These are phyloP conservation scores for Escallonia herrerae DNA, from an alignment of 129 eudicot genomes.

Conservation along the genomic window DNA sequence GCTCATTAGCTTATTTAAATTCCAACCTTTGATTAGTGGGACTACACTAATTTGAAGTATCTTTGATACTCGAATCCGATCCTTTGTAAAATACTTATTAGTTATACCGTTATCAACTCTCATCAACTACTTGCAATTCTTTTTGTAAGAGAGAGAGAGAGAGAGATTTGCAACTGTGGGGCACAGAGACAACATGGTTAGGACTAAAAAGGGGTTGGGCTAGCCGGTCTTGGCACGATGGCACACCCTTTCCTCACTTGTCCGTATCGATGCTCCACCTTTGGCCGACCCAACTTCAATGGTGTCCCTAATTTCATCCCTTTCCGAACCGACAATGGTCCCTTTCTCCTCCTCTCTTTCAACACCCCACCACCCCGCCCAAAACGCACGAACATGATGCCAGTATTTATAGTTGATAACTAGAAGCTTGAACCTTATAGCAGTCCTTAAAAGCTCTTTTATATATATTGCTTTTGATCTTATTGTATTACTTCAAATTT, in stretches of 20 bases:
- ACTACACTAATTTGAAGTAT: too few relatives aligned
- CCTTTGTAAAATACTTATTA: too few relatives aligned
- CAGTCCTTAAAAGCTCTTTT: background rate
- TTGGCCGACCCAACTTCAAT: slow-evolving; percentile 33
- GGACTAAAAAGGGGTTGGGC: background rate
- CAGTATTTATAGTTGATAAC: too few relatives aligned
- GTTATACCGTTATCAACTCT: too few relatives aligned
- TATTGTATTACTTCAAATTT: background rate
- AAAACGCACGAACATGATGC: background rate
- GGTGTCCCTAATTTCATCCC: slow-evolving; percentile 10
- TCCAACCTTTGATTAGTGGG: too few relatives aligned
- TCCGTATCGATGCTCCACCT: slow-evolving; percentile 20
- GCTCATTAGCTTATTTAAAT: too few relatives aligned
- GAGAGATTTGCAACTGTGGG: background rate
- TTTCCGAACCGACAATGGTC: slow-evolving; percentile 17
- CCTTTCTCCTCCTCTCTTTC: background rate
- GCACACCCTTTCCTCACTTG: slow-evolving; percentile 16
- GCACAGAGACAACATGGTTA: slow-evolving; percentile 1
- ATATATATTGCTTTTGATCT: background rate
- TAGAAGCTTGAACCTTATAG: background rate
- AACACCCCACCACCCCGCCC: background rate
- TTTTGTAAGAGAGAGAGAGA: too few relatives aligned
- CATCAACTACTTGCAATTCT: too few relatives aligned
- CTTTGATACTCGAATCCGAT: too few relatives aligned
- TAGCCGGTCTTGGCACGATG: slow-evolving; percentile 9